phyloP scores from a whole-genome alignment of 2,329 filamentous ascomycete genomes.

The Curvularia spicifera region DNA sequence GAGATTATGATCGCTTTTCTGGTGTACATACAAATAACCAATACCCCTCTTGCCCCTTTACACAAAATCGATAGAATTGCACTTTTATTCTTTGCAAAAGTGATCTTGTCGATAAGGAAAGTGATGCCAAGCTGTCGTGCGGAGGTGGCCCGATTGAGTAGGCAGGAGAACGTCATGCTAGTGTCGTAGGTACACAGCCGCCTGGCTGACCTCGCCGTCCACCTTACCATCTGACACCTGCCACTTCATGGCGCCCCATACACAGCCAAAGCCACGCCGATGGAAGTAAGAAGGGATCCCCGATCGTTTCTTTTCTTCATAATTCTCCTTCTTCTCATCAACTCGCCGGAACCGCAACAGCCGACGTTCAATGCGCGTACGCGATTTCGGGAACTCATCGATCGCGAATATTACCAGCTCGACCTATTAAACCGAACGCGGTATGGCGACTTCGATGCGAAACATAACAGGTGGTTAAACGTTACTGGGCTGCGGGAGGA shows the following conservation, averaged over 20 bases:
- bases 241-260: constrained; percentile 39
- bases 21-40: constrained; percentile 41
- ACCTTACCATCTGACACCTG: constrained; percentile 2
- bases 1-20: constrained; percentile 24
- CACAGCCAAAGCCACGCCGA: constrained; percentile 34
- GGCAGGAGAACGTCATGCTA: constrained; percentile 11
- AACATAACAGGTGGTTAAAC: constrained; percentile 56
- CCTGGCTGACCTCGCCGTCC: constrained; percentile 6
- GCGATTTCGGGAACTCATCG: constrained; percentile 56
- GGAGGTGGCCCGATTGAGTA: constrained; percentile 10
- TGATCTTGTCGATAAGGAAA: not conserved
- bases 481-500: constrained; percentile 77
- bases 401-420: constrained; percentile 59
- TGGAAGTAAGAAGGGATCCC: constrained; percentile 48
- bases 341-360: constrained; percentile 47
- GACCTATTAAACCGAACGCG: constrained; percentile 48
- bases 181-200: not conserved
- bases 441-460: constrained; percentile 58
- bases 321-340: constrained; percentile 47
- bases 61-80: constrained; percentile 3
- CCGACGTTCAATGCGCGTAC: constrained; percentile 41
- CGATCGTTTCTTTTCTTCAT: constrained; percentile 48
- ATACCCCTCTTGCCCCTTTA: constrained; percentile 43
- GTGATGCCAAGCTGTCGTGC: constrained; percentile 18
- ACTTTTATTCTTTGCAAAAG: not conserved